A percentile compares a stretch with the other conserved stretches of the same genome.
These are phyloP conservation scores for Starmera caribaea DNA, from an alignment of 805 yeast genomes.

Conservation along the genomic window DNA sequence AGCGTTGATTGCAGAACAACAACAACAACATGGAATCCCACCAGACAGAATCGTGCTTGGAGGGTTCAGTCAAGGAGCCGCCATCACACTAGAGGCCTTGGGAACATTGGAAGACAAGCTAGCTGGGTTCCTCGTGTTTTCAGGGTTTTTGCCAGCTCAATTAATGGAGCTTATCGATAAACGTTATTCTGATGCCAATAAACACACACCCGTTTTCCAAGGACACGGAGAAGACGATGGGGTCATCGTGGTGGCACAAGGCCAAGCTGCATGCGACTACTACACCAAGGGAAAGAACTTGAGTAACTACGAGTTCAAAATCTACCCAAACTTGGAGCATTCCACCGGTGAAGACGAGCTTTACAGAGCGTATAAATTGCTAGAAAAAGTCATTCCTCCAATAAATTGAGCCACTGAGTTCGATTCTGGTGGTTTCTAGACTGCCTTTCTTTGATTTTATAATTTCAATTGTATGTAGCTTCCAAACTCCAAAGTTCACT, in stretches of 20 bases:
- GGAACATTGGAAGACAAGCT: constrained; percentile 47
- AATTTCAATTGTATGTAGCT: no score
- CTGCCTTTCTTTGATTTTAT: background rate
- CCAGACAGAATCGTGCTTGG: constrained; percentile 75
- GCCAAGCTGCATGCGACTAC: constrained; percentile 26
- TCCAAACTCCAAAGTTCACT: no score
- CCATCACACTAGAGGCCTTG: constrained; percentile 56
- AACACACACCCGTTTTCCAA: constrained; percentile 68
- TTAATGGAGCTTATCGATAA: constrained; percentile 7
- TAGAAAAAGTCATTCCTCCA: constrained; percentile 21
- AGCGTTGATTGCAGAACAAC: constrained; percentile 35
- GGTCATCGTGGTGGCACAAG: constrained; percentile 32
- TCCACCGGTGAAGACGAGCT: constrained; percentile 61
- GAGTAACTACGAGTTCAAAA: constrained; percentile 35
- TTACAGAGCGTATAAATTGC: constrained; percentile 37
- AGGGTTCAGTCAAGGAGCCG: constrained; percentile 95
- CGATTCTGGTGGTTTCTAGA: no score
- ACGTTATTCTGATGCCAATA: constrained; percentile 31
- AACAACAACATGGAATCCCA: constrained; percentile 43
- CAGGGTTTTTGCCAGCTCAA: constrained; percentile 52
- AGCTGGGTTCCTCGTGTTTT: constrained; percentile 70
- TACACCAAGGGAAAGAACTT: constrained; percentile 35
- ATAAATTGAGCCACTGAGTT: no score
- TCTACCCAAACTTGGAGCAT: constrained; percentile 60
- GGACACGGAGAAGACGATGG: constrained; percentile 84